A percentile compares a stretch with the other conserved stretches of the same genome.
These are phyloP conservation scores for Sinapis alba DNA, from an alignment of 441 rosid genomes.

Conservation along the genomic window DNA sequence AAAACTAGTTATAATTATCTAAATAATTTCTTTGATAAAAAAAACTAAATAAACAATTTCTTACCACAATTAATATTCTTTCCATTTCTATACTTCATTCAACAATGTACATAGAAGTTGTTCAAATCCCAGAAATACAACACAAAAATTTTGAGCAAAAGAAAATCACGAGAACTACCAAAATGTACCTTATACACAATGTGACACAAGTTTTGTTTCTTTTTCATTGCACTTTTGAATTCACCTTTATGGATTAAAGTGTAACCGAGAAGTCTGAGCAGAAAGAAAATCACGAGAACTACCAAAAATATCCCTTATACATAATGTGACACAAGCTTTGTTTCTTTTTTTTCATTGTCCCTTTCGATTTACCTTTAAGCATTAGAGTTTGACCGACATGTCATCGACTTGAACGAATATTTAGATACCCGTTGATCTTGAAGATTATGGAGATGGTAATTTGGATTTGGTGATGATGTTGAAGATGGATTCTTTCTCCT, in stretches of 20 bases:
- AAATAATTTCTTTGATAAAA: neutral
- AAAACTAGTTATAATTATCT: neutral
- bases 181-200: neutral
- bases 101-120: neutral
- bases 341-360: neutral
- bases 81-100: neutral
- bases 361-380: constrained; percentile 7
- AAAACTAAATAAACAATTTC: neutral
- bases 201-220: neutral
- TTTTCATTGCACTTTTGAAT: neutral
- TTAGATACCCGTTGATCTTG: constrained; percentile 14
- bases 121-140: neutral
- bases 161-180: constrained; percentile 15
- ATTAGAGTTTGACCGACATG: constrained; percentile 31
- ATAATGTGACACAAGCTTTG: neutral
- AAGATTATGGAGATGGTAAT: constrained; percentile 23
- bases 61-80: neutral
- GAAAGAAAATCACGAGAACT: neutral
- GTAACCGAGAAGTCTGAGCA: constrained; percentile 14
- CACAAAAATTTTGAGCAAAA: neutral
- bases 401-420: constrained; percentile 3
- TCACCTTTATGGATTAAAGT: constrained; percentile 30
- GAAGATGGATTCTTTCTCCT: constrained; percentile 31
- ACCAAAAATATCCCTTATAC: constrained; percentile 3
- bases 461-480: constrained; percentile 22